Evolutionary conservation across 1,284 basidiomycete species (phyloP).

Genomic region (Pseudozyma thailandica): DNA sequence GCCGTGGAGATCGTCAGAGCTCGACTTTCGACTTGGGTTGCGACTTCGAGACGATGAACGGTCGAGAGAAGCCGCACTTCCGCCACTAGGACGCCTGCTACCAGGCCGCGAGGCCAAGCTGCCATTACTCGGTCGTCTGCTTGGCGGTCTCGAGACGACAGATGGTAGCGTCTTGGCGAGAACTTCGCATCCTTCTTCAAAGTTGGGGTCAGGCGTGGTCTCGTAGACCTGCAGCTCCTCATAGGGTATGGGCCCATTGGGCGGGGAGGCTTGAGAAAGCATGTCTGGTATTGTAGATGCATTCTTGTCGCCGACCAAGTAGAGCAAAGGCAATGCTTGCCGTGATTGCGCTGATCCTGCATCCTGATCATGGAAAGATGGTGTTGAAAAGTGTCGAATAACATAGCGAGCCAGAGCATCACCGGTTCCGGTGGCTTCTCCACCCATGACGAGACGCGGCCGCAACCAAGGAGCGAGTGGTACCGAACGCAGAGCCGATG

Average conservation of each 20-base stretch:
- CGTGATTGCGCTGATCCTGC: conserved; percentile 13
- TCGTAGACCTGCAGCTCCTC: conserved; percentile 61
- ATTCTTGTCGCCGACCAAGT: conserved; percentile 64
- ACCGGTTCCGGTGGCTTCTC: conserved; percentile 59
- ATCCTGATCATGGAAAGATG: conserved; percentile 25
- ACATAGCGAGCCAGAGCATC: conserved; percentile 58
- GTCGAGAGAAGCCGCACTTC: conserved; percentile 24
- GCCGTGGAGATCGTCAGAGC: conserved; percentile 15
- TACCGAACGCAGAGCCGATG: conserved; percentile 40
- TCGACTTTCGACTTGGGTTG: conserved; percentile 29
- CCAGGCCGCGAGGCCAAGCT: conserved; percentile 23
- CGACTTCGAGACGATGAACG: conserved; percentile 6
- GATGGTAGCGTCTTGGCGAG: conserved; percentile 48
- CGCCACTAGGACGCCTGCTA: conserved; percentile 37
- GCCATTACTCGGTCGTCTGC: conserved; percentile 35
- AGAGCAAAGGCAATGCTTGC: conserved; percentile 41
- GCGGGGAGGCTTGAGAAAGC: conserved; percentile 31
- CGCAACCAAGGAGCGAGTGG: conserved; percentile 46
- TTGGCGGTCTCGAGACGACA: conserved; percentile 35
- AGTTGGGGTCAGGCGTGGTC: conserved; percentile 49
- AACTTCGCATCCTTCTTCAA: conserved; percentile 49
- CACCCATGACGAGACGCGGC: conserved; percentile 55
- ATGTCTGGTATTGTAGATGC: conserved; percentile 50
- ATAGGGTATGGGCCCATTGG: conserved; percentile 38
- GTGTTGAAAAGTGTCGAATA: conserved; percentile 40